A percentile compares a stretch with the other conserved stretches of the same genome.
These are phyloP conservation scores for Anacardium occidentale DNA, from an alignment of 345 rosid genomes.

Conservation along the genomic window DNA sequence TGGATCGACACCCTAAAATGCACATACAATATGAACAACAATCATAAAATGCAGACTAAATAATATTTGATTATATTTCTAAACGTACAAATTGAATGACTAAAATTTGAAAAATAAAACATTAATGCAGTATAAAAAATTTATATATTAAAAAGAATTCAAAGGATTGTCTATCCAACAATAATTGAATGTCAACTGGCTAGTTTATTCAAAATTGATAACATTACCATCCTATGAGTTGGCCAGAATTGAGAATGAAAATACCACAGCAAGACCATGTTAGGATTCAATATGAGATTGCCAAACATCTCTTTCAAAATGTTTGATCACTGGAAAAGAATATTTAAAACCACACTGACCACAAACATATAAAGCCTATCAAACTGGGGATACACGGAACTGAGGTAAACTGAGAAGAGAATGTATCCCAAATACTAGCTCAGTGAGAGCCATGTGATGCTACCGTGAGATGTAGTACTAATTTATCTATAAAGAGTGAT, in stretches of 20 bases:
- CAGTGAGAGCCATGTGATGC: background rate
- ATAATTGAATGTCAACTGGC: background rate
- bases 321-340: background rate
- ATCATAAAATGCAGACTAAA: background rate
- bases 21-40: slow-evolving; percentile 26
- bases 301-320: background rate
- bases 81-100: background rate
- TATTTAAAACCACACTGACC: background rate
- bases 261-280: slow-evolving; percentile 3
- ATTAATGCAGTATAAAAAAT: background rate
- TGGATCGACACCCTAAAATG: slow-evolving; percentile 78
- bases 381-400: background rate
- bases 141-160: background rate
- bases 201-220: background rate
- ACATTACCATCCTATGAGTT: background rate
- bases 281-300: background rate
- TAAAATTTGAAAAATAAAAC: background rate
- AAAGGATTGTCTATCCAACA: background rate
- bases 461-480: background rate
- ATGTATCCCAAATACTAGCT: background rate
- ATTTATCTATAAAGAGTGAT: background rate
- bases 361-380: background rate
- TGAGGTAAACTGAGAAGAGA: background rate
- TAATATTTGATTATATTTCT: background rate
- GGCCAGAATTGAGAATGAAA: background rate